Evolutionary conservation across 78 protist species (phyloP), one percentile per base, ranked within the genome.

Genomic region (Dictyostelium capitatum): DNA sequence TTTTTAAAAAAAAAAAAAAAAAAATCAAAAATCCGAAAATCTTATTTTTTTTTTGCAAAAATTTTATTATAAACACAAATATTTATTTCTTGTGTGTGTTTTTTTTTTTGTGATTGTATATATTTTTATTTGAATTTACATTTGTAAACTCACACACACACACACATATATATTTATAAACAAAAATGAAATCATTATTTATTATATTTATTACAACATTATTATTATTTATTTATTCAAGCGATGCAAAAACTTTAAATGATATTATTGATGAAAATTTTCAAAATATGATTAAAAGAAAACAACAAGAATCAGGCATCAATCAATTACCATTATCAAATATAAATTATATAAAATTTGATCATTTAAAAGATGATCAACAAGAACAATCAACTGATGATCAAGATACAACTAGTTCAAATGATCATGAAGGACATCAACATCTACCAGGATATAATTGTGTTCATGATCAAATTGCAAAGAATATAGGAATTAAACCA

Each of bases 401-500:
- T 5, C 10, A n/a, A n/a, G 65, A 56, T 56, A 28, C 17, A n/a
- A 56, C 17, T 56, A 28, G 67, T n/a, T 57, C 23, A 7, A n/a
- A n/a, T n/a, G n/a, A 20, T n/a, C 20, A 57, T 9, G 32, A 57
- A n/a, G 67, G 67, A 57, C 67, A 57, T 64, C 43, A 64, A 43
- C 47, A 23, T 30, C 74, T 46, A 72, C 79, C 79, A 17, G 25
- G 41, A 20, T 72, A 72, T 72, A 25, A 72, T 5, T 72, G 79
- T 43, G 28, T 43, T 43, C 79, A 72, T 43, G 79, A 72, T 72
- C 28, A 20, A 41, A 8, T 43, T 14, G 73, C 73, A 14, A 41
- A 64, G 12, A 64, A 30, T 28, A 14, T 28, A 11, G 30, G 17
- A 10, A 30, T 4, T 14, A 28, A 11, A 23, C 43, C 43, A 64